phyloP scores from a whole-genome alignment of 495 filamentous ascomycete species.

The Pyronema omphalodes region DNA sequence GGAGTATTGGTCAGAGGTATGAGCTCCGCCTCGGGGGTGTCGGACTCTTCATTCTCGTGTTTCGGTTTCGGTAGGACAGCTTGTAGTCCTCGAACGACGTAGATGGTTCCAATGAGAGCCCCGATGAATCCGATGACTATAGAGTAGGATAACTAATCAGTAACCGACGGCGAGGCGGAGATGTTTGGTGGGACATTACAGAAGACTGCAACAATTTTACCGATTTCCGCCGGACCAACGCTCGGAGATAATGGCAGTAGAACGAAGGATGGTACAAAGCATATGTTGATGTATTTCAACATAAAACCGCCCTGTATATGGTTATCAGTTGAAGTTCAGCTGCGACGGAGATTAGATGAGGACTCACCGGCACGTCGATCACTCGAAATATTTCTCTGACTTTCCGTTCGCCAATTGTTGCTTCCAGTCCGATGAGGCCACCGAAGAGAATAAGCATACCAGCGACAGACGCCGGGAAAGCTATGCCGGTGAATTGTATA shows the following conservation, averaged over 20 bases:
- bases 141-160: background rate
- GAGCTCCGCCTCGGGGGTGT: constrained; percentile 1
- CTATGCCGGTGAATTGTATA: constrained; percentile 30
- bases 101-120: constrained; percentile 31
- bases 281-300: constrained; percentile 37
- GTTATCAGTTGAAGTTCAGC: background rate
- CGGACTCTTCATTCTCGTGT: constrained; percentile 27
- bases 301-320: constrained; percentile 32
- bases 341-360: background rate
- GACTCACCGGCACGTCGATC: constrained; percentile 33
- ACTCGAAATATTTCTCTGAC: constrained; percentile 28
- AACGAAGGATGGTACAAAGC: constrained; percentile 38
- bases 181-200: constrained; percentile 22
- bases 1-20: constrained; percentile 20
- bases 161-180: no score
- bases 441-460: constrained; percentile 33
- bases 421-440: constrained; percentile 28
- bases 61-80: constrained; percentile 32
- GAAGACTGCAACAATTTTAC: constrained; percentile 37
- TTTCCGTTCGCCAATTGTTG: constrained; percentile 29
- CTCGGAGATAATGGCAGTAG: constrained; percentile 33
- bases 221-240: constrained; percentile 34
- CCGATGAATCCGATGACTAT: constrained; percentile 34
- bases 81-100: constrained; percentile 33
- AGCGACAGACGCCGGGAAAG: constrained; percentile 37